Evolutionary conservation across 163 green algal species (phyloP).

Genomic region (Volvox carteri): DNA sequence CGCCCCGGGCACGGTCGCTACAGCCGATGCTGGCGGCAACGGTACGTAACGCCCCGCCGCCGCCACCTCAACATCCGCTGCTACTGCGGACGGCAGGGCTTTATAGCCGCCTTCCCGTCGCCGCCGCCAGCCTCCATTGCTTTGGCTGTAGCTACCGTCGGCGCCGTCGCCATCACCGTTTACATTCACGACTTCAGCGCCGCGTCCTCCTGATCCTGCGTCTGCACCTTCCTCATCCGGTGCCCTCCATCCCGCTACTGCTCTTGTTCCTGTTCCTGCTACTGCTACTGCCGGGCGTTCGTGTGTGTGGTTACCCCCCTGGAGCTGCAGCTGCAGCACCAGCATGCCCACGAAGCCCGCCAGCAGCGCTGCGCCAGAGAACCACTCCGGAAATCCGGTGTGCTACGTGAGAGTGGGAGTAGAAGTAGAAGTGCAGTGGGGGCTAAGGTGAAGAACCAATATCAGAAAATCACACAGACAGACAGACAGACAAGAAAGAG

Average conservation of each 20-base stretch:
- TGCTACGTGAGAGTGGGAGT: neutral
- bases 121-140: neutral
- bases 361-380: neutral
- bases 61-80: neutral
- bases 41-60: neutral
- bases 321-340: constrained; percentile 25
- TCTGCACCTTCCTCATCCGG: no score
- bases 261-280: neutral
- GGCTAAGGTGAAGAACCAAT: neutral
- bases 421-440: neutral
- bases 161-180: no score
- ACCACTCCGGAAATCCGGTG: constrained; percentile 27
- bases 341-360: constrained; percentile 48
- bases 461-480: neutral
- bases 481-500: neutral
- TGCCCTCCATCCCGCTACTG: neutral
- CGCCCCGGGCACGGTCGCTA: neutral
- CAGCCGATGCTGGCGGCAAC: neutral
- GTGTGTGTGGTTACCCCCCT: neutral
- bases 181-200: no score
- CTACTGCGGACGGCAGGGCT: constrained; percentile 1
- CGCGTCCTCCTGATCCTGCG: neutral
- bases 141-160: neutral
- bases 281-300: neutral
- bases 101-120: neutral